Base-by-base conservation (phyloP, 2,329 filamentous ascomycete genomes). In the Hymenoscyphus scutula region DNA sequence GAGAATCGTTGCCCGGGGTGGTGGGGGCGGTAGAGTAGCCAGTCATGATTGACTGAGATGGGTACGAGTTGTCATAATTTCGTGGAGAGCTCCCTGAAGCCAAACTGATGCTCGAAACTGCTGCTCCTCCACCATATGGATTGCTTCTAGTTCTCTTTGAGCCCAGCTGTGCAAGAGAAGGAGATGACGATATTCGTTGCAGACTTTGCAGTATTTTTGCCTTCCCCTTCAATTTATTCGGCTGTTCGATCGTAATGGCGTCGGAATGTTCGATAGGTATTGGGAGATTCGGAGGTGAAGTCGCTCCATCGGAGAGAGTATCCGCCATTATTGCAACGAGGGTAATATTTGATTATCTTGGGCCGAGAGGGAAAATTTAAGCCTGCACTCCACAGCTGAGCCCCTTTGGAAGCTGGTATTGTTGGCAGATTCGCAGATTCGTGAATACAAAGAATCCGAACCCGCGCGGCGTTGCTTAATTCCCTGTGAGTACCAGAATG, bases 131-230 rank as follows among this genome's bases (percentile, higher is more conserved):
- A 41, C 62, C 58, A 61, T 74, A 74, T 63, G 72, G 72, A 66
- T 66, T 72, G 60, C 69, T 75, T 2, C 61, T 63, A 25, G 72
- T 70, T 62, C 72, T 62, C 61, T 61, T 73, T 19, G 71, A 65
- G 59, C 70, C 62, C 1, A 73, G 58, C 56, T 73, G 70, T 56
- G 65, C 67, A 13, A 74, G 67, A 57, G 74, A 72, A 25, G 72
- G 72, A 1, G 74, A 75, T 3, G 74, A 75, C 3, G 73, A 74
- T 32, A 75, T 74, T 54, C 73, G 71, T 60, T 75, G 71, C 1
- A 75, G 65, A 27, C 68, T 66, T 54, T 72, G 67, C 30, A 74
- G 63, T 37, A 75, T 64, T 56, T 69, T 72, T 27, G 71, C 67
- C 61, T 69, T 66, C 30, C 70, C 73, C 63, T 73, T 75, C 55